Percentiles rank a stretch among this genome's conserved stretches.
Evolutionary conservation across 495 filamentous ascomycete genomes (phyloP).

Genomic region (Chaetomidium leptoderma): DNA sequence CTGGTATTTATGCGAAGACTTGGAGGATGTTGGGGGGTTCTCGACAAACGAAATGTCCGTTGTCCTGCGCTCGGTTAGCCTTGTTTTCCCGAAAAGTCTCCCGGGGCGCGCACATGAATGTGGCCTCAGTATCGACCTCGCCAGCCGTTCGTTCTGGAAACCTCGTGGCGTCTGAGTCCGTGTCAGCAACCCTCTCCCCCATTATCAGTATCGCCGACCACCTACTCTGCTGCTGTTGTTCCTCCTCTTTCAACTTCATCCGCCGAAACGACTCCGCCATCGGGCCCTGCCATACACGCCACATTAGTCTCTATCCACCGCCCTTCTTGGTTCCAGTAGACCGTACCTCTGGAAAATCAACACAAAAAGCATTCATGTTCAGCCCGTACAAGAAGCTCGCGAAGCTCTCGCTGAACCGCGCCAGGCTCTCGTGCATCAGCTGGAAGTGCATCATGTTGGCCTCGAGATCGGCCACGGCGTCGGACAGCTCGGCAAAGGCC

Average conservation of each 20-base stretch:
- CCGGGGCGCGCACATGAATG: slow-evolving; percentile 67
- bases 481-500: slow-evolving; percentile 86
- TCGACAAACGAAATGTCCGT: slow-evolving; percentile 94
- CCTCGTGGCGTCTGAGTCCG: slow-evolving; percentile 14
- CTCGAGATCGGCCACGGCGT: slow-evolving; percentile 92
- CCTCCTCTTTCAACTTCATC: slow-evolving; percentile 51
- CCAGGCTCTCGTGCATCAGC: slow-evolving; percentile 92
- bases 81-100: slow-evolving; percentile 2
- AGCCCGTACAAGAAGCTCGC: slow-evolving; percentile 91
- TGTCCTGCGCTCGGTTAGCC: slow-evolving; percentile 55
- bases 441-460: slow-evolving; percentile 97
- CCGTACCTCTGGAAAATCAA: slow-evolving; percentile 88
- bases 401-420: slow-evolving; percentile 93
- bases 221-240: slow-evolving; percentile 11
- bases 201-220: slow-evolving; percentile 21
- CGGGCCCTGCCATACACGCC: slow-evolving; percentile 35
- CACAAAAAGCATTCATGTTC: slow-evolving; percentile 99
- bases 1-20: slow-evolving; percentile 60
- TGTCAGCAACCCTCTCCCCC: slow-evolving; percentile 18
- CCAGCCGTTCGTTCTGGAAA: slow-evolving; percentile 16
- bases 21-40: slow-evolving; percentile 73
- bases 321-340: neutral
- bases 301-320: neutral
- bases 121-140: slow-evolving; percentile 60
- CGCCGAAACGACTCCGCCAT: slow-evolving; percentile 66